Percentiles rank a stretch among this genome's conserved stretches.
Evolutionary conservation across 306 rosid species (phyloP).

Genomic region (Castanospermum australe): DNA sequence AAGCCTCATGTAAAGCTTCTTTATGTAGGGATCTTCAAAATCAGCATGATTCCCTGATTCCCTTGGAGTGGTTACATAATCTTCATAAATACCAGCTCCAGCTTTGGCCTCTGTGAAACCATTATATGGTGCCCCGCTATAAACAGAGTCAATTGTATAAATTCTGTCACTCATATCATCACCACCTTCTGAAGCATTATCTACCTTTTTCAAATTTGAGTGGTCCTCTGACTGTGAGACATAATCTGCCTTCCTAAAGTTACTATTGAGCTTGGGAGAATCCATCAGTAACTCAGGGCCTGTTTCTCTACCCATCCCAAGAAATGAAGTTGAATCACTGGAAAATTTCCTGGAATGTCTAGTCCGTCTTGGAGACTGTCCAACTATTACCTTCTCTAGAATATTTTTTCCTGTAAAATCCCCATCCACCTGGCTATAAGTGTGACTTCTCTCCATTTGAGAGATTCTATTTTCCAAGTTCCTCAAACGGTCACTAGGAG

Average conservation of each 20-base stretch:
- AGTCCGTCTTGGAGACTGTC: slow-evolving; percentile 66
- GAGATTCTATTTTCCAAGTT: slow-evolving; percentile 77
- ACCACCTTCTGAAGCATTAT: slow-evolving; percentile 64
- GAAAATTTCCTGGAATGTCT: slow-evolving; percentile 64
- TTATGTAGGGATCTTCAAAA: slow-evolving; percentile 70
- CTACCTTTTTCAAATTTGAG: slow-evolving; percentile 53
- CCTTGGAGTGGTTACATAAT: slow-evolving; percentile 53
- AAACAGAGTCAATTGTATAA: slow-evolving; percentile 91
- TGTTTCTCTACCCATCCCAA: slow-evolving; percentile 55
- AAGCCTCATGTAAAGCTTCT: slow-evolving; percentile 91
- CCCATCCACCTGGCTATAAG: slow-evolving; percentile 61
- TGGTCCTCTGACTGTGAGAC: slow-evolving; percentile 62
- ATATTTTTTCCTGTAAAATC: slow-evolving; percentile 59
- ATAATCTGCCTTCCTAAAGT: slow-evolving; percentile 55
- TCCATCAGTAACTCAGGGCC: slow-evolving; percentile 42
- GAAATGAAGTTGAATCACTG: slow-evolving; percentile 48
- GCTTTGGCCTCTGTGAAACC: slow-evolving; percentile 58
- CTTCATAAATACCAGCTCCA: slow-evolving; percentile 52
- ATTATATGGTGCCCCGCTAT: slow-evolving; percentile 51
- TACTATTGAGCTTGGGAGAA: slow-evolving; percentile 51
- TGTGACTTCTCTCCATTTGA: slow-evolving; percentile 76
- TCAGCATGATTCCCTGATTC: slow-evolving; percentile 52
- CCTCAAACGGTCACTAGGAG: slow-evolving; percentile 68
- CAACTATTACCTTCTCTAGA: slow-evolving; percentile 80
- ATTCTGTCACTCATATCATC: slow-evolving; percentile 82